These are phyloP conservation scores for Scutellaria galericulata DNA, from an alignment of 257 asterid species.

Conservation along the genomic window DNA sequence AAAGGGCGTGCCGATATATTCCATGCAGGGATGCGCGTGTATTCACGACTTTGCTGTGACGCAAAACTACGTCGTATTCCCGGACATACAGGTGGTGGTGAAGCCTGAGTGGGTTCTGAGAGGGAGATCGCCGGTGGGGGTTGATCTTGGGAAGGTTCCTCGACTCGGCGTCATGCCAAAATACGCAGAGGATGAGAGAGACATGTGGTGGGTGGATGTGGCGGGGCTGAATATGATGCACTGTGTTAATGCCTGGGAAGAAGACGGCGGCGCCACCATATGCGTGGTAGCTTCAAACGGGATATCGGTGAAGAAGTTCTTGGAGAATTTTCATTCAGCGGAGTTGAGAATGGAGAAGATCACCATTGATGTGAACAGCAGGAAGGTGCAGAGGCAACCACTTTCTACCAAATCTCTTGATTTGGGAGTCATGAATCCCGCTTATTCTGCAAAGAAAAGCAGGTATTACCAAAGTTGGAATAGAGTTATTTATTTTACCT, in stretches of 20 bases:
- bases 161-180: background rate
- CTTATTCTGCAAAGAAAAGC: background rate
- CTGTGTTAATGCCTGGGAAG: slow-evolving; percentile 21
- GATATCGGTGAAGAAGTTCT: background rate
- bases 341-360: background rate
- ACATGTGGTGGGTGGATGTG: slow-evolving; percentile 13
- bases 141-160: background rate
- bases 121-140: background rate
- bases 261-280: slow-evolving; percentile 4
- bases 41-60: slow-evolving; percentile 5
- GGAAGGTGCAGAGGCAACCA: slow-evolving; percentile 1
- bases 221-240: background rate
- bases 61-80: background rate
- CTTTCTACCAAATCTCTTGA: background rate
- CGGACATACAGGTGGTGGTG: slow-evolving; percentile 3
- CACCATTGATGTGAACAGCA: background rate
- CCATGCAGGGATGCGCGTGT: background rate
- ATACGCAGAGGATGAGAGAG: slow-evolving; percentile 1
- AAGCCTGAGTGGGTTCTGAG: background rate
- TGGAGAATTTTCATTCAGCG: background rate
- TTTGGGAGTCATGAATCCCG: slow-evolving; percentile 13
- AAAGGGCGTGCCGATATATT: background rate
- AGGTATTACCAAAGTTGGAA: background rate
- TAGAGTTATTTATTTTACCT: background rate
- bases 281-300: background rate